Evolutionary conservation across 2,329 filamentous ascomycete genomes (phyloP), one percentile per base, ranked within the genome.

Genomic region (Lachnellula subtilissima): DNA sequence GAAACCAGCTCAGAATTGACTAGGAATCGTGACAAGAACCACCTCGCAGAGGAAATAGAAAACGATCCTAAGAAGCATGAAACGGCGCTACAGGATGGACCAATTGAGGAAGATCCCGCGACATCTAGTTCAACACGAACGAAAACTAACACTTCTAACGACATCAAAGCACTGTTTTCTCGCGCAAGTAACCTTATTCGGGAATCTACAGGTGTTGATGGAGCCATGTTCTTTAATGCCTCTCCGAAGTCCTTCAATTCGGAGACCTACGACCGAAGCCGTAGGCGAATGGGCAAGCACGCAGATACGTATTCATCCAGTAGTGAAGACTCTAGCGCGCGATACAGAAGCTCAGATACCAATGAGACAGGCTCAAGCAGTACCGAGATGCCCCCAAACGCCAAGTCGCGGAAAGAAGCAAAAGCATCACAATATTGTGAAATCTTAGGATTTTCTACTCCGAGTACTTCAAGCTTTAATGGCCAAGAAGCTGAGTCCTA

Each of bases 161-260:
- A 56, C 17, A 22, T 46, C 8, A 52, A 36, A 40, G 36, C 9
- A 14, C 37, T 32, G 7, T 58, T 58, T 15, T 39, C 48, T 12
- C 52, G 53, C 17, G 56, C 56, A 23, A 46, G 32, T 47, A 59
- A 59, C 40, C 39, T 59, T 5, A 50, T 59, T 17, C 54, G 56
- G 19, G 56, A 59, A 35, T 48, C 53, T 35, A 50, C 40, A 19
- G 45, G 35, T 14, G 43, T 59, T 23, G 53, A 56, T 25, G 56
- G 56, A 32, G 40, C 37, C 14, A 48, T 59, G 14, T 58, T 52
- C 37, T 48, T 55, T 19, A 53, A 58, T 40, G 36, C 56, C 11
- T 32, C 28, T 32, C 9, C 28, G 9, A 32, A 32, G 9, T 32
- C 28, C 28, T 32, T 32, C 9, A 32, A 32, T 32, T 9, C 8